These are phyloP conservation scores for Miscanthus sacchariflorus DNA, from an alignment of 202 grass and related monocot genomes.

Conservation along the genomic window DNA sequence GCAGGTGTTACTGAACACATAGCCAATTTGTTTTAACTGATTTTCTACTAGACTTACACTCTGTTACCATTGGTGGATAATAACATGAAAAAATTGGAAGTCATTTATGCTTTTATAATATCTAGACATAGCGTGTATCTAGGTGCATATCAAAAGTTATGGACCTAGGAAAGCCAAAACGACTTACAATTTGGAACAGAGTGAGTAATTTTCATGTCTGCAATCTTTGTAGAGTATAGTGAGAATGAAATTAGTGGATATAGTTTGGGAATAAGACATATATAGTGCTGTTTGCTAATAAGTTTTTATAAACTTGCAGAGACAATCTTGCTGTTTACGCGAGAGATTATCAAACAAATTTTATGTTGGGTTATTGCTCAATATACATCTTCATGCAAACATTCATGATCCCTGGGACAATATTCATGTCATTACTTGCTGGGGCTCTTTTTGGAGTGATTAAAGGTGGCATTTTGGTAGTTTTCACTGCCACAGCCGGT, in stretches of 20 bases:
- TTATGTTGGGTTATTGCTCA: conserved; percentile 94
- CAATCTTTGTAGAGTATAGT: conserved; percentile 21
- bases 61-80: conserved; percentile 11
- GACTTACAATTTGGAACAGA: neutral
- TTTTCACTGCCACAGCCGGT: conserved; percentile 91
- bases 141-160: neutral
- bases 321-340: conserved; percentile 94
- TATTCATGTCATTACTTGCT: conserved; percentile 97
- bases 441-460: conserved; percentile 97
- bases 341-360: conserved; percentile 85
- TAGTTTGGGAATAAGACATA: conserved; percentile 1
- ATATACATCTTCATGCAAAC: conserved; percentile 99
- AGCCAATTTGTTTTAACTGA: neutral
- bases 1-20: neutral
- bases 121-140: neutral
- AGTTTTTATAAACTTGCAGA: conserved; percentile 60
- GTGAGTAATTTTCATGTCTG: conserved; percentile 10
- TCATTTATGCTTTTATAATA: neutral
- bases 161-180: neutral
- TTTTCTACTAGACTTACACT: neutral
- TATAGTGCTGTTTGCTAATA: neutral
- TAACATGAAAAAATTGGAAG: neutral
- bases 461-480: conserved; percentile 85
- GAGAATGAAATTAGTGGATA: neutral
- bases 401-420: conserved; percentile 99